Base-by-base conservation (phyloP, 768 basidiomycete genomes). In the Phaeotremella fagi region DNA sequence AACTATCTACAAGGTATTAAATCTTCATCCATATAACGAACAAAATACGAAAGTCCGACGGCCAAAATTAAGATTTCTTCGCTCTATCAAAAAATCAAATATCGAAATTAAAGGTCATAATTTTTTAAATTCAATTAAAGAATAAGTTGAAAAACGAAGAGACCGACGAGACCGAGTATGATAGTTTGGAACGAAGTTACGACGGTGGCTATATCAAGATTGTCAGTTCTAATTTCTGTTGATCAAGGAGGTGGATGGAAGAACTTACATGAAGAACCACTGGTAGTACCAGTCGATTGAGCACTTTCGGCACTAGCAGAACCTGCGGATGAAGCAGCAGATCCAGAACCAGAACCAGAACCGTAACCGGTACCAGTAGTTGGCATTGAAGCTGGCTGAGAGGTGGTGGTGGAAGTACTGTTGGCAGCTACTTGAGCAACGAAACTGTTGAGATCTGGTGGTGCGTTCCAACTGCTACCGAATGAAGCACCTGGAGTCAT, bases 371-470 rank as follows among this genome's bases (percentile, higher is more conserved):
- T 31, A 2, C 52, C 28, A 18, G 25, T 37, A 16, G 29, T 15
- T 20, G 37, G 3, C 15, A n/a, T 38, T 15, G 54, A 28, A 42
- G 18, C 51, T 9, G 45, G 29, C 16, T 48, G 23, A n/a, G 45
- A 46, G 4, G 35, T 33, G 45, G 41, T 27, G n/a, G 54, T 27
- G 16, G 55, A 50, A 14, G 55, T 50, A 20, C 51, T 31, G 44
- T 51, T 51, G 50, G 37, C 33, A 11, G 36, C 27, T 3, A 29
- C 53, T 6, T 27, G 31, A 37, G 60, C 54, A 26, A 63, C 62
- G 54, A 64, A 64, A 14, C 59, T 49, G 36, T 59, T 48, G 36
- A 68, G 51, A 1, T 64, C 63, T 5, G 60, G 60, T 14, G 62
- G 47, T 16, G 57, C 56, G 15, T 48, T 54, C 52, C 35, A 52